Base-by-base conservation (phyloP, 805 yeast genomes). In the Vanderwaltozyma verrucispora region DNA sequence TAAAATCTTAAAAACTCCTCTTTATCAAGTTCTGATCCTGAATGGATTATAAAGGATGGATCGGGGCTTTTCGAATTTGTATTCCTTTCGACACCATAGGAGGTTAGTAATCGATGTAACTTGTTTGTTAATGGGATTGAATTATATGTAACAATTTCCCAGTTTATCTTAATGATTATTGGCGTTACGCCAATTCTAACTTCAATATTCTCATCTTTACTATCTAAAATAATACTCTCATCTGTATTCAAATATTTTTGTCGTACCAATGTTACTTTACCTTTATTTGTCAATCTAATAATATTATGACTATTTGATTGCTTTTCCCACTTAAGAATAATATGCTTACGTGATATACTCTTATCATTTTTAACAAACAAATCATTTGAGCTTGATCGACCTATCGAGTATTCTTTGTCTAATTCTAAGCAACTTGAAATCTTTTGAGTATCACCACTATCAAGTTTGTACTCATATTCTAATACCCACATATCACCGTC, bases 261-360 rank as follows among this genome's bases (percentile, higher is more conserved):
- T 26, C 43, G 34, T 20, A 47, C 33, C n/a, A 39, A 46, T 1
- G 62, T 57, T 21, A 57, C 33, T 38, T 56, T 55, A 4, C 63
- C 62, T n/a, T 34, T 39, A 36, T 54, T 56, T 2, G 34, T 30
- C 13, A 50, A 33, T n/a, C 12, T 19, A 1, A 41, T 27, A 16
- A 15, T 16, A 30, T 12, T 20, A 7, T 20, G 9, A 3, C 42
- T 38, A 35, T 13, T 26, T 5, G 18, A n/a, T 4, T 40, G 38
- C 13, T 28, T 35, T 18, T 35, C 28, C 54, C 57, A 52, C 23
- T 32, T 28, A 2, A 55, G 20, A 13, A 37, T 35, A 5, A 58
- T 33, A 36, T 58, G 63, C 20, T 54, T 44, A 20, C 63, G 45
- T 2, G 63, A 58, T 32, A 58, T 53, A 33, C 61, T 56, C 31